A percentile compares a stretch with the other conserved stretches of the same genome.
Evolutionary conservation across 495 filamentous ascomycete genomes (phyloP).

Genomic region (Hypoxylon lenormandii): DNA sequence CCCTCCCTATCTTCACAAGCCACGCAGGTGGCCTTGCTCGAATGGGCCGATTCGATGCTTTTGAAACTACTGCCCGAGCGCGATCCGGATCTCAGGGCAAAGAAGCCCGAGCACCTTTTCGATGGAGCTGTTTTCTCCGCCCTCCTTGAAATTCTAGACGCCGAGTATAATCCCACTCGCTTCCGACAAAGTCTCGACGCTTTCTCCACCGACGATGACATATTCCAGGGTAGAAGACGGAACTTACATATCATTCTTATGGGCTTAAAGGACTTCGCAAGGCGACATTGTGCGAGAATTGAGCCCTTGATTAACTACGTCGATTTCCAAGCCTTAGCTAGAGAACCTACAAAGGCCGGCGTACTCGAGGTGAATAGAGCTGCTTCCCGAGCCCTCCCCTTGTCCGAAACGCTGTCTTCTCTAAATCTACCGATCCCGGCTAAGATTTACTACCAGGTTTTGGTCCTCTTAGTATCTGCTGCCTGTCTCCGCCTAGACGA

Average conservation of each 20-base stretch:
- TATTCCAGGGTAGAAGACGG: constrained; percentile 34
- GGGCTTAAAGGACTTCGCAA: constrained; percentile 41
- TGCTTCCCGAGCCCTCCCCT: not conserved
- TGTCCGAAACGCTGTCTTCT: not conserved
- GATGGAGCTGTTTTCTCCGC: constrained; percentile 76
- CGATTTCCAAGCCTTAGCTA: constrained; percentile 47
- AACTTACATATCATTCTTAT: constrained; percentile 50
- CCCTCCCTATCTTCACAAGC: constrained; percentile 44
- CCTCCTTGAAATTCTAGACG: constrained; percentile 71
- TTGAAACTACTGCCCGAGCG: constrained; percentile 33
- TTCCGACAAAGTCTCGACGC: constrained; percentile 66
- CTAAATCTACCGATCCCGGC: not conserved
- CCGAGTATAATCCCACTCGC: constrained; percentile 71
- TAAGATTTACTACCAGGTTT: constrained; percentile 37
- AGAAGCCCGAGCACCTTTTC: constrained; percentile 69
- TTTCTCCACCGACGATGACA: constrained; percentile 32
- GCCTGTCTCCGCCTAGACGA: constrained; percentile 44
- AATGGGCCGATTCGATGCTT: constrained; percentile 55
- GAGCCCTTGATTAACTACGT: constrained; percentile 43
- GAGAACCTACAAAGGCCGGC: constrained; percentile 44
- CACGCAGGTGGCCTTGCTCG: constrained; percentile 58
- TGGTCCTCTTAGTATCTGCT: constrained; percentile 43
- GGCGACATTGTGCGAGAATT: constrained; percentile 38
- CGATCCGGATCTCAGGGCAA: constrained; percentile 48
- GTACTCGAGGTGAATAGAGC: constrained; percentile 43